phyloP scores from a whole-genome alignment of 305 asterid genomes.

The Fraxinus ornus region DNA sequence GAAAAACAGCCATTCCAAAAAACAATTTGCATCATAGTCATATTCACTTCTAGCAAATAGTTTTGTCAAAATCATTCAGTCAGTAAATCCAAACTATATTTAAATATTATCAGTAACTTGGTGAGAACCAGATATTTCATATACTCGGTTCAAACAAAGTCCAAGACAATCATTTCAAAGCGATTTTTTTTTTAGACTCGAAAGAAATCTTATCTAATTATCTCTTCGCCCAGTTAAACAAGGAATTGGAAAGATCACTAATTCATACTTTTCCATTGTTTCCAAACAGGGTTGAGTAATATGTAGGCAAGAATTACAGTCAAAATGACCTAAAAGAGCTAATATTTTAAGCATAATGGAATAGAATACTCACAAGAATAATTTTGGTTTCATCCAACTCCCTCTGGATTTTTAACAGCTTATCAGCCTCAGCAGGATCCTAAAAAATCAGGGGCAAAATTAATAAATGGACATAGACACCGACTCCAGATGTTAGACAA shows the following conservation, averaged over 20 bases:
- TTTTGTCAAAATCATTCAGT: not conserved
- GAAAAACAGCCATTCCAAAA: not conserved
- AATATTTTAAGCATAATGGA: constrained; percentile 10
- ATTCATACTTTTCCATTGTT: not conserved
- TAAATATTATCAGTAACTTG: not conserved
- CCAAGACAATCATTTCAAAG: not conserved
- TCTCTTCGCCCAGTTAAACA: not conserved
- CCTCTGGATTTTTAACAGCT: constrained; percentile 82
- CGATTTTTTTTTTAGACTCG: not conserved
- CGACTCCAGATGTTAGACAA: not conserved
- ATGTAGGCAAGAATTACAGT: not conserved
- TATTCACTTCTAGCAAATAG: not conserved
- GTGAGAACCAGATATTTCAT: not conserved
- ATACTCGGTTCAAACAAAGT: not conserved
- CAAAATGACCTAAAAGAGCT: not conserved
- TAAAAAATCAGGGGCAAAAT: constrained; percentile 25
- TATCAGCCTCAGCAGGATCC: constrained; percentile 99
- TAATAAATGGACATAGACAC: not conserved
- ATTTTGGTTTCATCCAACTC: constrained; percentile 97
- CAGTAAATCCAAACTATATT: not conserved
- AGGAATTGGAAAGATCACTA: not conserved
- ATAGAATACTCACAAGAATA: constrained; percentile 69
- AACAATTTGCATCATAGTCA: not conserved
- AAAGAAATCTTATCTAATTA: not conserved
- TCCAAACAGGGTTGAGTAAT: not conserved